Conservation (phyloP, 306 rosid species). For the Hippophae rhamnoides region DNA sequence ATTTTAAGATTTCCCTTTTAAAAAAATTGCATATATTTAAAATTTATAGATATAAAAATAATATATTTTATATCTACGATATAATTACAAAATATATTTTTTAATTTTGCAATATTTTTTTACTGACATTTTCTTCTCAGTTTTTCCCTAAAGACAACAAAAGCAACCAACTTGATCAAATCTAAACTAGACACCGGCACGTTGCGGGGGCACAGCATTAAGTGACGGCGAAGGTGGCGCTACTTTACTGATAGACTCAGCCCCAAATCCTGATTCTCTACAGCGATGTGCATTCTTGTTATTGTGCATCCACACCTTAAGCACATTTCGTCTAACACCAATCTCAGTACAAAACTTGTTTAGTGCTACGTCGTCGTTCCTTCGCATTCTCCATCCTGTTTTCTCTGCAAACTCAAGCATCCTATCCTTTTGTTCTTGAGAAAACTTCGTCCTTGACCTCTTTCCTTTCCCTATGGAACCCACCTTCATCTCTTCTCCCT, state of each 20-base stretch:
- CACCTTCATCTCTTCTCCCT: conserved; percentile 5
- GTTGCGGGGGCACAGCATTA: neutral
- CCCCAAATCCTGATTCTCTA: neutral
- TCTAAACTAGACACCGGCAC: conserved; percentile 2
- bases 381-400: conserved; percentile 87
- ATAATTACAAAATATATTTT: too few relatives aligned
- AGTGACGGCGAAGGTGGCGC: neutral
- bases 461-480: conserved; percentile 16
- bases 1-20: too few relatives aligned
- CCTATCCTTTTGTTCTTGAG: conserved; percentile 69
- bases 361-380: conserved; percentile 61
- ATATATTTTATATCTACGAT: too few relatives aligned
- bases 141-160: neutral
- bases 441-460: conserved; percentile 74
- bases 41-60: too few relatives aligned
- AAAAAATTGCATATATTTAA: too few relatives aligned
- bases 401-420: conserved; percentile 77
- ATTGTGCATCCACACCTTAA: conserved; percentile 99
- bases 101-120: too few relatives aligned
- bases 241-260: neutral
- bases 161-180: too few relatives aligned
- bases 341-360: conserved; percentile 67
- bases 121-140: neutral
- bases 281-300: conserved; percentile 48
- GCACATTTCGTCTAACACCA: conserved; percentile 81